Percentiles rank a stretch among this genome's conserved stretches.
Evolutionary conservation across 2,329 filamentous ascomycete species (phyloP).

Genomic region (Exophiala spinifera): DNA sequence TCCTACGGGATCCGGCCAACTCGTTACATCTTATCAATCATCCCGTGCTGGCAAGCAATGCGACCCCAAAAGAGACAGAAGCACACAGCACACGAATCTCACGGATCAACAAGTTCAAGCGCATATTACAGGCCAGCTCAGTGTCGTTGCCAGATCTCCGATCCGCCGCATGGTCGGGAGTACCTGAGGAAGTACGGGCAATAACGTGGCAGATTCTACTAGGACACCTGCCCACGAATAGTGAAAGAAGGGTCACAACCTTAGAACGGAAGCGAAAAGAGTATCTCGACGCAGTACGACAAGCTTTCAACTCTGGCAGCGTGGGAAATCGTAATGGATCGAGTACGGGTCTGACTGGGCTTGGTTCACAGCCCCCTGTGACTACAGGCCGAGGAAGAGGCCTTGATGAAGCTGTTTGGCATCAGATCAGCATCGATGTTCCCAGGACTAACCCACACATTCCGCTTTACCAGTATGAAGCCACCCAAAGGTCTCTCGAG

Average conservation of each 20-base stretch:
- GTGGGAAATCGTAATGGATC: slow-evolving; percentile 17
- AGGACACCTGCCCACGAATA: slow-evolving; percentile 94
- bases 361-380: slow-evolving; percentile 41
- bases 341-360: slow-evolving; percentile 35
- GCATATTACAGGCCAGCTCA: slow-evolving; percentile 84
- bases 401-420: slow-evolving; percentile 96
- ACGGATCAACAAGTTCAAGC: slow-evolving; percentile 98
- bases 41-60: slow-evolving; percentile 68
- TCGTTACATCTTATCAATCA: slow-evolving; percentile 92
- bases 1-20: slow-evolving; percentile 83
- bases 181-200: slow-evolving; percentile 90
- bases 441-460: slow-evolving; percentile 95
- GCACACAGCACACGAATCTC: slow-evolving; percentile 82
- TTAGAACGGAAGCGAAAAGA: slow-evolving; percentile 94
- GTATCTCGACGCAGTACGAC: slow-evolving; percentile 84
- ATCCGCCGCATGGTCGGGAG: slow-evolving; percentile 85
- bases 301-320: slow-evolving; percentile 59
- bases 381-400: slow-evolving; percentile 62
- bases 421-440: slow-evolving; percentile 98
- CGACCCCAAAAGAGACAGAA: slow-evolving; percentile 78
- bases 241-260: slow-evolving; percentile 83
- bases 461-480: slow-evolving; percentile 91
- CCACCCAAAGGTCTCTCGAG: slow-evolving; percentile 89
- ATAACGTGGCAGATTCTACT: slow-evolving; percentile 99
- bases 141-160: slow-evolving; percentile 82